These are phyloP conservation scores for Mucor sp. DNA, from an alignment of 371 early-diverging fungal genomes.

Conservation along the genomic window DNA sequence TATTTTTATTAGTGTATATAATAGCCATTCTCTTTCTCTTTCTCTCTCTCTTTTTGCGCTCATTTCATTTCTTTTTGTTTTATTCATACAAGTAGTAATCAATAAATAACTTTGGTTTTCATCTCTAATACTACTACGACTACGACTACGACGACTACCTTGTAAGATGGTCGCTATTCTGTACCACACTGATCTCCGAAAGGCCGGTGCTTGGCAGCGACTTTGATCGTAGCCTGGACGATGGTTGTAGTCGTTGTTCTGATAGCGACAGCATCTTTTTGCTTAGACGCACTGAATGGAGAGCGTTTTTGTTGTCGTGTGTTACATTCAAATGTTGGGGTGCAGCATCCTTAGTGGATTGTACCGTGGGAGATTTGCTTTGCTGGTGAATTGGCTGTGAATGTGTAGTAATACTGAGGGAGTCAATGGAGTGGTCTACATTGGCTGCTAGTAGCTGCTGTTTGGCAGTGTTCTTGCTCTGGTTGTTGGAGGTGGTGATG, in stretches of 20 bases:
- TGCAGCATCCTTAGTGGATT: background rate
- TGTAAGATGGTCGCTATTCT: background rate
- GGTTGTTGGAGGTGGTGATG: background rate
- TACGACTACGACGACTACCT: background rate
- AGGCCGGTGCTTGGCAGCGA: conserved; percentile 24
- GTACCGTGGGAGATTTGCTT: conserved; percentile 8
- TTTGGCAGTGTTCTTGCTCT: background rate
- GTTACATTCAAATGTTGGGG: background rate
- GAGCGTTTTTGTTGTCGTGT: conserved; percentile 4
- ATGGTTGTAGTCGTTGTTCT: conserved; percentile 1
- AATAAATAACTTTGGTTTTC: background rate
- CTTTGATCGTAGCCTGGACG: conserved; percentile 20
- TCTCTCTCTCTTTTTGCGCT: background rate
- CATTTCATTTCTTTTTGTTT: background rate
- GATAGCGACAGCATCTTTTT: conserved; percentile 18
- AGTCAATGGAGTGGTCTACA: conserved; percentile 14
- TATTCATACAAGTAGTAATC: background rate
- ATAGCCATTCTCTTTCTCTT: background rate
- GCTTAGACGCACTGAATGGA: conserved; percentile 17
- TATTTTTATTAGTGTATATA: background rate
- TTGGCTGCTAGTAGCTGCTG: conserved; percentile 9
- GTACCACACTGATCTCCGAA: conserved; percentile 12
- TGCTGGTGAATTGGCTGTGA: background rate
- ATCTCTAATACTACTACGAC: no score
- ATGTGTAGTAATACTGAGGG: background rate